phyloP scores from a whole-genome alignment of 2,329 filamentous ascomycete genomes.

The Ceratocystis destructans region DNA sequence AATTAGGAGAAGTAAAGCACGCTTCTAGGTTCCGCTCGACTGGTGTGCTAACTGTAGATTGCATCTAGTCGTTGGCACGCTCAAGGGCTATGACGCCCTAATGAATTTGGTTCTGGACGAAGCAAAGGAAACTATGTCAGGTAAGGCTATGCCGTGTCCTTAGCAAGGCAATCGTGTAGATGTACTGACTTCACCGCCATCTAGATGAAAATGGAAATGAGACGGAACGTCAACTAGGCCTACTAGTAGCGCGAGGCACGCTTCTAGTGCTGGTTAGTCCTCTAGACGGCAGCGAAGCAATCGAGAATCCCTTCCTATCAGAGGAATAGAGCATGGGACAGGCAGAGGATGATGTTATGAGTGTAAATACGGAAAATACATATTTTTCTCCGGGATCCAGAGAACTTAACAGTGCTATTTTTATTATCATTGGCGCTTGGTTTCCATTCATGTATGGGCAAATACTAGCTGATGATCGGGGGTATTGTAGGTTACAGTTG shows the following conservation, averaged over 20 bases:
- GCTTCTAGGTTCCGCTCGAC: neutral
- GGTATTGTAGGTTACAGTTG: no score
- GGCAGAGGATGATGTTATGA: neutral
- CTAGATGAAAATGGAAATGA: slow-evolving; percentile 88
- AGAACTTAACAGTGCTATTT: neutral
- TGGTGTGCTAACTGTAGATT: slow-evolving; percentile 13
- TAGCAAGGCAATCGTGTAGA: neutral
- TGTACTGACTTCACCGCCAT: neutral
- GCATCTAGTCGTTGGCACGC: slow-evolving; percentile 61
- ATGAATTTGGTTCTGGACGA: slow-evolving; percentile 98
- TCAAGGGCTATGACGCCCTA: slow-evolving; percentile 92
- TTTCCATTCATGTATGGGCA: no score
- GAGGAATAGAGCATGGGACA: slow-evolving; percentile 15
- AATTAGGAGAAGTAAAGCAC: neutral
- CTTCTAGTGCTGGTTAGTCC: slow-evolving; percentile 86
- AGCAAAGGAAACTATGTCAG: slow-evolving; percentile 77
- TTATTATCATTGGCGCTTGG: neutral
- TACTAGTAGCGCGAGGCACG: slow-evolving; percentile 84
- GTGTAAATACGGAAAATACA: neutral
- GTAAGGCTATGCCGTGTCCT: slow-evolving; percentile 32
- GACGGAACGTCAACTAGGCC: slow-evolving; percentile 62
- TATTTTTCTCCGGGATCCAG: slow-evolving; percentile 2
- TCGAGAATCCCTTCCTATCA: slow-evolving; percentile 67
- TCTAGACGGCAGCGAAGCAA: slow-evolving; percentile 87
- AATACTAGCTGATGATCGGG: no score